Conservation (phyloP, 2,329 filamentous ascomycete species). For the Cephalotrichum gorgonifer region DNA sequence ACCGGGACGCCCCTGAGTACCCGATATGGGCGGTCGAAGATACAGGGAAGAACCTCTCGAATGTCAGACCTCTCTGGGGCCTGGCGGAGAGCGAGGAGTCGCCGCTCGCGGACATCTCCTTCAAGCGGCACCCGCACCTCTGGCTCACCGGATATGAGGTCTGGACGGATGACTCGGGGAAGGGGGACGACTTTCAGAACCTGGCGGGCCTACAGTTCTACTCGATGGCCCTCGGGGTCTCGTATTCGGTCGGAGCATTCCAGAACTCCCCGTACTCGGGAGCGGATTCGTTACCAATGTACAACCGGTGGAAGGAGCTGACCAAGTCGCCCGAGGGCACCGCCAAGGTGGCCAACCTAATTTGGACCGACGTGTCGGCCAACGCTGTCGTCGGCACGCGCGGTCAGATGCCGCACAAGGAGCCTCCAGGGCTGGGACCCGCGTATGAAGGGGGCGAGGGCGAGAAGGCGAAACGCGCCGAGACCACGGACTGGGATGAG, state of each 20-base stretch:
- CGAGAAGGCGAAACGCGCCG: background rate
- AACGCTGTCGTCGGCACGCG: conserved; percentile 30
- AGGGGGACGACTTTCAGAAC: conserved; percentile 12
- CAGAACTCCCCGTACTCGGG: background rate
- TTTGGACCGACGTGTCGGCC: conserved; percentile 33
- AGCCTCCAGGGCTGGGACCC: background rate
- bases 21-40: conserved; percentile 24
- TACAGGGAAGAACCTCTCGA: conserved; percentile 7
- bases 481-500: background rate
- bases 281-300: conserved; percentile 25
- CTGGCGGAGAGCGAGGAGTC: conserved; percentile 17
- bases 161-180: background rate
- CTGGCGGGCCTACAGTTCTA: conserved; percentile 22
- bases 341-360: conserved; percentile 26
- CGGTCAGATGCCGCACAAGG: background rate
- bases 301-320: conserved; percentile 25
- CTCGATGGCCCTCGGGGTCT: conserved; percentile 11
- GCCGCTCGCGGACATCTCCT: conserved; percentile 19
- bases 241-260: conserved; percentile 9
- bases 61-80: conserved; percentile 27
- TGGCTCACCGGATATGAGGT: conserved; percentile 9
- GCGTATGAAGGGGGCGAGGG: background rate
- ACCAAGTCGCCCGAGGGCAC: conserved; percentile 15
- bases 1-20: conserved; percentile 15
- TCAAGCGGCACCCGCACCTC: conserved; percentile 13